Evolutionary conservation across 2,329 filamentous ascomycete species (phyloP), one percentile per base, ranked within the genome.

Genomic region (Neoscytalidium dimidiatum): DNA sequence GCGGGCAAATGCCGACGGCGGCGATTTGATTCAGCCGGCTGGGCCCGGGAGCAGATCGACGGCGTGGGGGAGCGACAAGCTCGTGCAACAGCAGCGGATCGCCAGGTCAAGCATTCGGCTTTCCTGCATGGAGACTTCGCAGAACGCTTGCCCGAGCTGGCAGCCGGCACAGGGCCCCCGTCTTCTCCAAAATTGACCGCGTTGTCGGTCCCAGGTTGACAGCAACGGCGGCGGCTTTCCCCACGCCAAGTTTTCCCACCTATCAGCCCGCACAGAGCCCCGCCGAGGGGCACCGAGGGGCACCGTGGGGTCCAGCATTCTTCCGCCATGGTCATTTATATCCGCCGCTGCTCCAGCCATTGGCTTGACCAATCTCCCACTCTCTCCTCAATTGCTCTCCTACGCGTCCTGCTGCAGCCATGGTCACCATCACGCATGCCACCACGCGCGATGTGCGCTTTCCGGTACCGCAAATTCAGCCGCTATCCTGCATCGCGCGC

Each of bases 381-480:
- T 5, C 7, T 26, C 46, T 29, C n/a, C 6, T 17, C 61, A 4
- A 29, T 21, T 31, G 21, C 41, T 17, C 9, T 11, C n/a, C 29
- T 17, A n/a, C 17, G 17, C n/a, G 49, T 57, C 28, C 48, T 58
- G 8, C 51, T 6, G 23, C 41, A 29, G 70, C 38, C 51, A 82
- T 82, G 81, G 79, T 82, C 31, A 82, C 79, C 31, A 83, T 83
- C 62, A 82, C 79, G 23, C 71, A 73, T 35, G 69, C 74, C 29
- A 79, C 80, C 68, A 83, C 81, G 66, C 76, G 78, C 69, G 81
- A 83, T 76, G 79, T 83, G 52, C 77, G 81, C 66, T 83, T 83
- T 69, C 81, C 81, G 35, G 80, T 82, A 72, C 58, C 77, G 70
- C 61, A 11, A 1, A 3, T n/a, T 23, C 17, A 3, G 23, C 49